Percentiles rank a stretch among this genome's conserved stretches.
Conservation (phyloP, 495 filamentous ascomycete species). For the Hyphodiscus hymeniophilus region DNA sequence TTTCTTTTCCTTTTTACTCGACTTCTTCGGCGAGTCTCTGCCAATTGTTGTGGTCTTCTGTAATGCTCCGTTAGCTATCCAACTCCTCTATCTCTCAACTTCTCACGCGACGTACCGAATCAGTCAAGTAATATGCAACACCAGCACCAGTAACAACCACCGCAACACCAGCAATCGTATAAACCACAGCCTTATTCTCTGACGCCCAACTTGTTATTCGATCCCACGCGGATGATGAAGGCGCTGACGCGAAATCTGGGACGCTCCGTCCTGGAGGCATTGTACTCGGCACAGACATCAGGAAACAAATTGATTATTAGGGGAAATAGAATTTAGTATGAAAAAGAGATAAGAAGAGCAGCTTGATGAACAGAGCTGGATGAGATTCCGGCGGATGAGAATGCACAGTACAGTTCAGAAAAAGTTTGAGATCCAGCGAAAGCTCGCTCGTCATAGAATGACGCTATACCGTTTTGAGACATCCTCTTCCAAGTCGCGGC, state of each 20-base stretch:
- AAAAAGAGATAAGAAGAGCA: slow-evolving; percentile 9
- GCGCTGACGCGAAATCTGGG: slow-evolving; percentile 30
- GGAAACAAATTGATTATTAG: slow-evolving; percentile 13
- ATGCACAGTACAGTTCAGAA: slow-evolving; percentile 3
- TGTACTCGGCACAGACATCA: slow-evolving; percentile 13
- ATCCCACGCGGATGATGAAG: slow-evolving; percentile 71
- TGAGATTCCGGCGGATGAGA: background rate
- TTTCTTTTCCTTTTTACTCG: slow-evolving; percentile 55
- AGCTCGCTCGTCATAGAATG: too few relatives aligned
- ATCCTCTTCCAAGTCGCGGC: too few relatives aligned
- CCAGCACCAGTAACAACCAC: slow-evolving; percentile 85
- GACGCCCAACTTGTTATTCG: slow-evolving; percentile 86
- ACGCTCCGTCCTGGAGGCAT: slow-evolving; percentile 9
- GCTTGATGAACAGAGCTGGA: slow-evolving; percentile 3
- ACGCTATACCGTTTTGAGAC: too few relatives aligned
- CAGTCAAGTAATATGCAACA: slow-evolving; percentile 77
- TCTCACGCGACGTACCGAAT: slow-evolving; percentile 28
- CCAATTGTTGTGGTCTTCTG: slow-evolving; percentile 18
- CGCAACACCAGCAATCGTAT: slow-evolving; percentile 89
- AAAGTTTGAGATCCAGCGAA: slow-evolving; percentile 8
- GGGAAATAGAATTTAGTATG: slow-evolving; percentile 7
- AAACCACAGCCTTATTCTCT: slow-evolving; percentile 90
- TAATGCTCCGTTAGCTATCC: slow-evolving; percentile 30
- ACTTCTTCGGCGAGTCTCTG: slow-evolving; percentile 33
- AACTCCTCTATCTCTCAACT: background rate